These are phyloP conservation scores for Arthrobotrys pseudoclavata DNA, from an alignment of 2,329 filamentous ascomycete species.

Conservation along the genomic window DNA sequence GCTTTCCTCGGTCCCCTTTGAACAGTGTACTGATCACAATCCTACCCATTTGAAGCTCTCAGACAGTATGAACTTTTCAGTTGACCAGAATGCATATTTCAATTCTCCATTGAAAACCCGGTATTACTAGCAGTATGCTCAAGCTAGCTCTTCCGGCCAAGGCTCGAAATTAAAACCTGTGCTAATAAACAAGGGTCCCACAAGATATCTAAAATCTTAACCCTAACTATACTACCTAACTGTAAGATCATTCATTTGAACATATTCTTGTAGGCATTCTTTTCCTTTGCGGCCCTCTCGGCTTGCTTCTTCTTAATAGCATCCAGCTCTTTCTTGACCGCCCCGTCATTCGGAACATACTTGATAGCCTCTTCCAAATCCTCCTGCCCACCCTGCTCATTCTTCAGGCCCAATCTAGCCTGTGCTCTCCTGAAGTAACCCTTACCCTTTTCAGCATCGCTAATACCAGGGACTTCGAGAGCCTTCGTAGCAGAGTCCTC, in stretches of 20 bases:
- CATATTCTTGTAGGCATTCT: slow-evolving; percentile 92
- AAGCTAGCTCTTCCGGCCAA: background rate
- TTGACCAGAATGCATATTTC: background rate
- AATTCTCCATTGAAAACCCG: background rate
- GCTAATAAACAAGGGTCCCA: background rate
- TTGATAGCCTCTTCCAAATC: slow-evolving; percentile 82
- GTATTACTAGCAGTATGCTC: background rate
- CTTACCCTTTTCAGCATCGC: slow-evolving; percentile 87
- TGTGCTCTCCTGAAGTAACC: slow-evolving; percentile 85
- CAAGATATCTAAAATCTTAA: background rate
- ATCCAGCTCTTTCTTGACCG: slow-evolving; percentile 80
- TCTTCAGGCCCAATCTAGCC: slow-evolving; percentile 81
- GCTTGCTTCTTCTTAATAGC: slow-evolving; percentile 82
- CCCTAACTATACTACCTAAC: background rate
- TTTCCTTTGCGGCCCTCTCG: slow-evolving; percentile 85
- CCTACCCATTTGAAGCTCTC: background rate
- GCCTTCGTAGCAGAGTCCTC: slow-evolving; percentile 79
- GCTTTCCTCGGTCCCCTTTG: slow-evolving; percentile 2
- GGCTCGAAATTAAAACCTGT: background rate
- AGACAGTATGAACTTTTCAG: background rate
- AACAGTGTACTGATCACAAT: background rate
- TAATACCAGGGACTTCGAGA: slow-evolving; percentile 75
- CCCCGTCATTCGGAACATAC: slow-evolving; percentile 80
- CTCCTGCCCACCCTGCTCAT: slow-evolving; percentile 83
- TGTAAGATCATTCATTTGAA: slow-evolving; percentile 69